Percentiles rank a stretch among this genome's conserved stretches.
Conservation (phyloP, 2,329 filamentous ascomycete species). For the Dactylellina leptospora region DNA sequence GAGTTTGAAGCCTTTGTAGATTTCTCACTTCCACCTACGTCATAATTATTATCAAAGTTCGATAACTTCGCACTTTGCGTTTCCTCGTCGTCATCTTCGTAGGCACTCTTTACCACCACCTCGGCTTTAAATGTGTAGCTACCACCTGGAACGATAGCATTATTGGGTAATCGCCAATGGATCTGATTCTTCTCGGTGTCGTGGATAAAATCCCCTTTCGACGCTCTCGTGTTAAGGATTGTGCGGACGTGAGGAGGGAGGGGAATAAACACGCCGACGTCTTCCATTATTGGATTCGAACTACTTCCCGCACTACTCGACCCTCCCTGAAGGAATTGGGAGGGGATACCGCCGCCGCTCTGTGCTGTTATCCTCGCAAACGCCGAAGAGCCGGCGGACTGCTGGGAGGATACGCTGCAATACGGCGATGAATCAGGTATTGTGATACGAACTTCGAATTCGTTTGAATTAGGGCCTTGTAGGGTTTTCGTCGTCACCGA, state of each 20-base stretch:
- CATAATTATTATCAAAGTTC: constrained; percentile 53
- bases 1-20: constrained; percentile 25
- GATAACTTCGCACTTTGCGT: constrained; percentile 62
- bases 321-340: constrained; percentile 62
- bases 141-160: constrained; percentile 42
- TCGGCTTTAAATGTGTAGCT: constrained; percentile 56
- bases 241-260: constrained; percentile 55
- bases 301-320: constrained; percentile 43
- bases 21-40: constrained; percentile 23
- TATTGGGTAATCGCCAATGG: constrained; percentile 55
- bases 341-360: constrained; percentile 56
- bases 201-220: constrained; percentile 56
- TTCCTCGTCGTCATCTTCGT: constrained; percentile 59
- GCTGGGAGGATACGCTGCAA: constrained; percentile 61
- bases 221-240: constrained; percentile 54
- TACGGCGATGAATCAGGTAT: constrained; percentile 65
- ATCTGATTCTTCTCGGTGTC: constrained; percentile 54
- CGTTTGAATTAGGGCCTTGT: constrained; percentile 76
- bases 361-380: constrained; percentile 50
- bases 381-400: constrained; percentile 60
- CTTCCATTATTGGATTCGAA: constrained; percentile 55
- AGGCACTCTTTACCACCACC: constrained; percentile 57
- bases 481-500: constrained; percentile 82
- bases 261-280: constrained; percentile 56
- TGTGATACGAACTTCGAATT: constrained; percentile 86